Conservation (phyloP, 768 basidiomycete species). For the Suillus fuscotomentosus region DNA sequence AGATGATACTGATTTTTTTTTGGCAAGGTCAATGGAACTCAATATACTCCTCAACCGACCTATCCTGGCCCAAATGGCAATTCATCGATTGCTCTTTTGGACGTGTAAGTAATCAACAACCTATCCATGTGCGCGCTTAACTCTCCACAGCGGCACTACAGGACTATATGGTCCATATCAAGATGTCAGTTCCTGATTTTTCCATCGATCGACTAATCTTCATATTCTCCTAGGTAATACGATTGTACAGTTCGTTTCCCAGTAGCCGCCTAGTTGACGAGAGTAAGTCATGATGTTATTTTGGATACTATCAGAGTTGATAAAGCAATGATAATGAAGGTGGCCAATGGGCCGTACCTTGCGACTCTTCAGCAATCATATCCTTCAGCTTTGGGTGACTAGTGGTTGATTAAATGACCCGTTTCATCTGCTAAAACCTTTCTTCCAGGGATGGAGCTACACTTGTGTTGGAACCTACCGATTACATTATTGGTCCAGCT, state of each 20-base stretch:
- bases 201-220: background rate
- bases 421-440: background rate
- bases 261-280: conserved; percentile 67
- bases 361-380: conserved; percentile 55
- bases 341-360: conserved; percentile 79
- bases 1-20: background rate
- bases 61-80: conserved; percentile 57
- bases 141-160: conserved; percentile 53
- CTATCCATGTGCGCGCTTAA: background rate
- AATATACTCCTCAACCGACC: conserved; percentile 55
- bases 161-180: conserved; percentile 78
- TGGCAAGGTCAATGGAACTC: conserved; percentile 54
- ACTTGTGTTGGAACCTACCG: conserved; percentile 68
- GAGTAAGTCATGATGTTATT: conserved; percentile 30
- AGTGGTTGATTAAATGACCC: background rate
- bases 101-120: conserved; percentile 52
- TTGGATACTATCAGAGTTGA: background rate
- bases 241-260: conserved; percentile 57
- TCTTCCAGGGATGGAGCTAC: conserved; percentile 26
- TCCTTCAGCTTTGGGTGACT: conserved; percentile 70
- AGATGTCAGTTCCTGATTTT: conserved; percentile 48
- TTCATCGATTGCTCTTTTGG: conserved; percentile 65
- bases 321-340: conserved; percentile 22
- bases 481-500: conserved; percentile 74
- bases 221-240: conserved; percentile 53